Base-by-base conservation (phyloP, 345 rosid species). In the Rubroshorea leprosula region DNA sequence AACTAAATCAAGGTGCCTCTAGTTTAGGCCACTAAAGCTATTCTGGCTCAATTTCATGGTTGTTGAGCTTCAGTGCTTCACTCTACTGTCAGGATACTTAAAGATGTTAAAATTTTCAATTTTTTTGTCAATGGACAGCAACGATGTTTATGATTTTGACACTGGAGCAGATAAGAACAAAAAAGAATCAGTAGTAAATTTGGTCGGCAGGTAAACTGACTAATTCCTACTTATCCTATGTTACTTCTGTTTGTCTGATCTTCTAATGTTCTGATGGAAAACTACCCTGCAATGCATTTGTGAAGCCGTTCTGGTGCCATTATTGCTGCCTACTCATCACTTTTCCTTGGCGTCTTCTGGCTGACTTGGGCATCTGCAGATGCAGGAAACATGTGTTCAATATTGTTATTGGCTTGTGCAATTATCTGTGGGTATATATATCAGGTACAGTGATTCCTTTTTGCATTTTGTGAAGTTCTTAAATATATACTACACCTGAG, bases 161-260 rank as follows among this genome's bases (percentile, higher is more conserved):
- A 86, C 92, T 0, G 96, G 95, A 78, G 98, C 96, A 23, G 98
- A 88, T 69, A 78, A 80, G 76, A 80, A 84, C 79, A 88, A 92
- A 76, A 83, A 72, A 59, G 98, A 92, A 70, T 92, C 95, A 0
- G 89, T 92, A 23, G 96, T 92, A 41, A 92, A 86, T 72, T 39
- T 92, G 71, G 69, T 72, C 51, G 84, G 90, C 73, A 91, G 90
- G 98, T 88, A 77, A 68, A 62, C 70, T 61, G 48, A n/a, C n/a
- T n/a, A n/a, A n/a, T n/a, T n/a, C n/a, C n/a, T n/a, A n/a, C n/a
- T n/a, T n/a, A n/a, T n/a, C n/a, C n/a, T n/a, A n/a, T n/a, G n/a
- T n/a, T n/a, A n/a, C n/a, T 11, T 22, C 16, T 38, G 1, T 49
- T 23, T 7, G 1, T 0, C 57, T 46, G 41, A 8, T 46, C 25